These are phyloP conservation scores for Kwoniella sp. DNA, from an alignment of 768 basidiomycete genomes.

Conservation along the genomic window DNA sequence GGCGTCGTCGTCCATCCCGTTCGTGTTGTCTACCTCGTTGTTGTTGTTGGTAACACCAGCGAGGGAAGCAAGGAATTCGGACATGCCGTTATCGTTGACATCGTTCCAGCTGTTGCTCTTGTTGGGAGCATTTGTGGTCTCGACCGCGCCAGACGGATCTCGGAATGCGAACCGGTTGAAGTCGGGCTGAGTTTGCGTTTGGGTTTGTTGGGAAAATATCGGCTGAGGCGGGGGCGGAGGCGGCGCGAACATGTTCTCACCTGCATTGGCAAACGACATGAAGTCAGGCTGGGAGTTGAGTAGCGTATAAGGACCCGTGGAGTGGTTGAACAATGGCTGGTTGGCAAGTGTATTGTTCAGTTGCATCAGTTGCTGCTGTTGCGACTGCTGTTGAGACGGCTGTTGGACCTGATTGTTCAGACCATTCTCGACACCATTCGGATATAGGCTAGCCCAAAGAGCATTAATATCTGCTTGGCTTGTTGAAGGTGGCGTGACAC, in stretches of 20 bases:
- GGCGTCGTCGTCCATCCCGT: conserved; percentile 29
- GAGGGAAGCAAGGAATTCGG: conserved; percentile 47
- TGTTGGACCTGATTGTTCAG: conserved; percentile 12
- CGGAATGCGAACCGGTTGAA: conserved; percentile 34
- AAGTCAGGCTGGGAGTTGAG: conserved; percentile 27
- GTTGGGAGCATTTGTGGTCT: not conserved
- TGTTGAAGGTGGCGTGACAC: conserved; percentile 20
- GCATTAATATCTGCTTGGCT: conserved; percentile 45
- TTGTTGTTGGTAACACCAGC: conserved; percentile 15
- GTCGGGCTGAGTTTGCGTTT: not conserved
- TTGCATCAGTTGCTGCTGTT: conserved; percentile 18
- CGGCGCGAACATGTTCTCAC: conserved; percentile 2
- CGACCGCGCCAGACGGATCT: conserved; percentile 25
- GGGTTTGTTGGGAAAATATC: not conserved
- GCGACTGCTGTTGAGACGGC: conserved; percentile 8
- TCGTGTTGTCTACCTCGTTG: conserved; percentile 9
- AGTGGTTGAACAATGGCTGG: conserved; percentile 6
- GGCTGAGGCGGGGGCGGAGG: conserved; percentile 2
- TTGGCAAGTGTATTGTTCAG: not conserved
- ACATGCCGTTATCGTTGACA: conserved; percentile 37
- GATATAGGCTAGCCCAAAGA: conserved; percentile 48
- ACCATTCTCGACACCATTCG: conserved; percentile 26
- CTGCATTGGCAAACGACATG: conserved; percentile 32
- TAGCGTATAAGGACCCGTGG: conserved; percentile 26
- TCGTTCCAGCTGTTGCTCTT: conserved; percentile 31